These are phyloP conservation scores for Lecanoromycetidae sp. DNA, from an alignment of 2,329 filamentous ascomycete species.

Conservation along the genomic window DNA sequence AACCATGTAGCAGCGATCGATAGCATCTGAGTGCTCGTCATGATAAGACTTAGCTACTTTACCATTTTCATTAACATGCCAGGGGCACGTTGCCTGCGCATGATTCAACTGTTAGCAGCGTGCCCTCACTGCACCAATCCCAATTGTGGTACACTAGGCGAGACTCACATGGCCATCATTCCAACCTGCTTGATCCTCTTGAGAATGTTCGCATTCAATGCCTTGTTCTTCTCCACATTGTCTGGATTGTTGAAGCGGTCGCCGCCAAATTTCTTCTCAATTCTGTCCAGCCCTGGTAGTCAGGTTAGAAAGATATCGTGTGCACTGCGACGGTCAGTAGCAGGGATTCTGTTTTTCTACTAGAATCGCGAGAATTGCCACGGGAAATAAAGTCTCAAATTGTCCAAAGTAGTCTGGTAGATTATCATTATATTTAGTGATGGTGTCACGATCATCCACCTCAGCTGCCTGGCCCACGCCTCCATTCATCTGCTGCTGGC, in stretches of 20 bases:
- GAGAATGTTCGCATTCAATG: background rate
- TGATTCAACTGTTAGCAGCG: background rate
- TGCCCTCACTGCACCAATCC: too few species aligned
- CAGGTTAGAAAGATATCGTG: background rate
- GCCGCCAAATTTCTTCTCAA: background rate
- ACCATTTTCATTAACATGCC: background rate
- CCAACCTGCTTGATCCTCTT: background rate
- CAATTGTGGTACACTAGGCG: too few species aligned
- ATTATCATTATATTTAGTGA: background rate
- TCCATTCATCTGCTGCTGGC: background rate
- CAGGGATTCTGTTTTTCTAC: background rate
- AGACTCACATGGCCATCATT: background rate
- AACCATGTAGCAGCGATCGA: too few species aligned
- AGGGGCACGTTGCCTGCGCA: background rate
- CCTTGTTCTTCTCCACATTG: background rate
- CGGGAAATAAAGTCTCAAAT: background rate
- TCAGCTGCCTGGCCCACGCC: background rate
- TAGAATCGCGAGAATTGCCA: background rate
- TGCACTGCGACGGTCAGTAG: background rate
- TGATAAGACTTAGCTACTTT: too few species aligned
- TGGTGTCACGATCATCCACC: background rate
- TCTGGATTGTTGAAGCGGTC: background rate
- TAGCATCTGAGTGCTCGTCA: too few species aligned
- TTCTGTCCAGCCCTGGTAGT: background rate
- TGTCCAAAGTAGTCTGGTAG: background rate